Evolutionary conservation across 495 filamentous ascomycete genomes (phyloP).

Genomic region (Neurospora hispaniola): DNA sequence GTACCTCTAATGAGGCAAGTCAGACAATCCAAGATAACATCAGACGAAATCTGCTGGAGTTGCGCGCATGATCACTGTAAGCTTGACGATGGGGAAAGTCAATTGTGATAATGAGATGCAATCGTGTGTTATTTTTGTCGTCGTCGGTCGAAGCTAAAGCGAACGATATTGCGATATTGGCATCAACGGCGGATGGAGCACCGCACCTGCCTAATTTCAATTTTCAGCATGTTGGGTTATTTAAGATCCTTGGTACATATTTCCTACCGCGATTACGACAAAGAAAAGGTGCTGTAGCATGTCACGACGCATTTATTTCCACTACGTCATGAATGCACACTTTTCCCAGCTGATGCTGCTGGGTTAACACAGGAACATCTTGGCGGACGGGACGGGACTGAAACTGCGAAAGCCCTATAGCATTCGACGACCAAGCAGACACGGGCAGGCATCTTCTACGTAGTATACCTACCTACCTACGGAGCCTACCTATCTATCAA

Average conservation of each 20-base stretch:
- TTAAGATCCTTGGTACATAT: no score
- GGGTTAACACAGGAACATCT: not conserved
- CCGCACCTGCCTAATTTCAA: not conserved
- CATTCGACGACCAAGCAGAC: not conserved
- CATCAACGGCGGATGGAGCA: not conserved
- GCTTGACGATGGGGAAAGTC: not conserved
- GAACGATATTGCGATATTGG: not conserved
- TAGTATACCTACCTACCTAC: not conserved
- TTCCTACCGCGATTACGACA: no score
- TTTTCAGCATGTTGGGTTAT: no score
- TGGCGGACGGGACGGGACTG: not conserved
- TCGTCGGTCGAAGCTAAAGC: not conserved
- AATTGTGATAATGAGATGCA: not conserved
- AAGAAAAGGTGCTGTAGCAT: not conserved
- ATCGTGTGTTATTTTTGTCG: not conserved
- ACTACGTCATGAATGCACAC: not conserved
- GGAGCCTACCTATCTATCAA: no score
- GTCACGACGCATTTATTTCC: not conserved
- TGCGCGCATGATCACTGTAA: not conserved
- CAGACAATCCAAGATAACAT: not conserved
- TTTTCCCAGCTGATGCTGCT: not conserved
- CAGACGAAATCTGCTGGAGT: not conserved
- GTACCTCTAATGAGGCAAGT: not conserved
- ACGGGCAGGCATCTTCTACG: not conserved
- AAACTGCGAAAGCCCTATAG: not conserved